Percentiles rank a stretch among this genome's conserved stretches.
Conservation (phyloP, 2,329 filamentous ascomycete species). For the Samsoniella hepiali region DNA sequence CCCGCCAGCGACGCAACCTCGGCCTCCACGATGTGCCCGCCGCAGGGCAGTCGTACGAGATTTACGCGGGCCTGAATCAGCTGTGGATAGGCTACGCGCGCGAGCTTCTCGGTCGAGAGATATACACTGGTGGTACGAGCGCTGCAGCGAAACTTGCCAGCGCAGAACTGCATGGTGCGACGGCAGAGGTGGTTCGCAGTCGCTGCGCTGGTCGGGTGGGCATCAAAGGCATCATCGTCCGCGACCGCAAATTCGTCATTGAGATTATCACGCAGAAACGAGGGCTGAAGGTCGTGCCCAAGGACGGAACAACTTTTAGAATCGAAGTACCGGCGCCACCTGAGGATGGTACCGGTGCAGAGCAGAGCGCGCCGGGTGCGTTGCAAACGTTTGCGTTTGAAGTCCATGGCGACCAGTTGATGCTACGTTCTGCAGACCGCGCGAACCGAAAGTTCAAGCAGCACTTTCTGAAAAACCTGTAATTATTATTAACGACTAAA, state of each 20-base stretch:
- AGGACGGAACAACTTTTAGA: slow-evolving; percentile 83
- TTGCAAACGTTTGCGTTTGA: slow-evolving; percentile 65
- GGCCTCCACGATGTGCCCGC: slow-evolving; percentile 73
- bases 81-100: slow-evolving; percentile 85
- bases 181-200: slow-evolving; percentile 78
- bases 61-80: slow-evolving; percentile 72
- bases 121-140: slow-evolving; percentile 52
- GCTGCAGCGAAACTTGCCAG: slow-evolving; percentile 74
- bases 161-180: slow-evolving; percentile 88
- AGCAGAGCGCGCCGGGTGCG: slow-evolving; percentile 24
- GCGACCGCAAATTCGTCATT: slow-evolving; percentile 83
- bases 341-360: slow-evolving; percentile 16
- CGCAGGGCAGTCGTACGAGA: slow-evolving; percentile 58
- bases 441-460: slow-evolving; percentile 90
- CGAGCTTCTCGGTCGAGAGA: slow-evolving; percentile 67
- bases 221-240: slow-evolving; percentile 78
- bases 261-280: slow-evolving; percentile 74
- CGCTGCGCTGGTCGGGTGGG: slow-evolving; percentile 79
- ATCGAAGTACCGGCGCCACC: slow-evolving; percentile 60
- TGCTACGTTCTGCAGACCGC: slow-evolving; percentile 76
- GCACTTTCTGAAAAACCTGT: slow-evolving; percentile 74
- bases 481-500: slow-evolving; percentile 21
- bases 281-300: slow-evolving; percentile 75
- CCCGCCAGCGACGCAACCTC: slow-evolving; percentile 70
- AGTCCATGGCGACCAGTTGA: slow-evolving; percentile 82